Conservation (phyloP, 345 rosid genomes). For the Aquilaria yunnanensis region DNA sequence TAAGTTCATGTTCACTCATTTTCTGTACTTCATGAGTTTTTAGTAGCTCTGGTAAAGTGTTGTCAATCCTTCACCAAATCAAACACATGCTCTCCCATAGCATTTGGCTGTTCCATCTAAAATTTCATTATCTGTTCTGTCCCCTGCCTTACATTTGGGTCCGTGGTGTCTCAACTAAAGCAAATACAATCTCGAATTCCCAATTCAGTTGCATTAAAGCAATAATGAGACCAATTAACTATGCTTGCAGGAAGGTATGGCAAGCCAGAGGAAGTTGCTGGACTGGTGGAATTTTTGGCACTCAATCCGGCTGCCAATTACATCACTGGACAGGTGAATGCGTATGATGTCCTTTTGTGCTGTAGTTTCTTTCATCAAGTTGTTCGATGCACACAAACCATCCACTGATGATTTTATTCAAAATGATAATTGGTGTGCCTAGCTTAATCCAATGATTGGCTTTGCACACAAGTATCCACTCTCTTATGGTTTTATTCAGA, state of each 20-base stretch:
- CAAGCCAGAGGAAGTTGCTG: conserved; percentile 97
- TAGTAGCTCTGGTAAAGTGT: background rate
- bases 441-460: background rate
- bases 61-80: too few species aligned
- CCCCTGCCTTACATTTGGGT: too few species aligned
- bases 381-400: background rate
- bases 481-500: too few species aligned
- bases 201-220: background rate
- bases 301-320: conserved; percentile 81
- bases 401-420: background rate
- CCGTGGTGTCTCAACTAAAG: background rate
- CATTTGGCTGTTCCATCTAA: too few species aligned
- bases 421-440: background rate
- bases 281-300: conserved; percentile 95
- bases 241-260: conserved; percentile 80
- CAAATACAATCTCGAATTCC: background rate
- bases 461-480: background rate
- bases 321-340: conserved; percentile 86
- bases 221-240: background rate
- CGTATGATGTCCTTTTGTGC: background rate
- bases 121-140: too few species aligned
- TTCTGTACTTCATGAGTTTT: background rate
- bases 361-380: background rate
- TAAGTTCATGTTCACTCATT: too few species aligned
- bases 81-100: too few species aligned